Percentiles rank a stretch among this genome's conserved stretches.
phyloP scores from a whole-genome alignment of 371 early-diverging fungal genomes.

The Phascolomyces articulosus region DNA sequence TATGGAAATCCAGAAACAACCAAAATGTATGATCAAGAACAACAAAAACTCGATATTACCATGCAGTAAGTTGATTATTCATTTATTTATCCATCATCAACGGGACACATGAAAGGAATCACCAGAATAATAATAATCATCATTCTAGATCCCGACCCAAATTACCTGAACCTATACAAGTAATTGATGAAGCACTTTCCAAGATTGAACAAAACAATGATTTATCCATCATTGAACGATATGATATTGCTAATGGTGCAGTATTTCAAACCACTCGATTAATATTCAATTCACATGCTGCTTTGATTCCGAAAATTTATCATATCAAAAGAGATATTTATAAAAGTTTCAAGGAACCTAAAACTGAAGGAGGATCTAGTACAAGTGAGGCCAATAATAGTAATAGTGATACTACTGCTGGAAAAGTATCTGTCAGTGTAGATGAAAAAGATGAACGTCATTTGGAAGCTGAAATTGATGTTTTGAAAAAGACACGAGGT shows the following conservation, averaged over 20 bases:
- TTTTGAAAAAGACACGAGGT: conserved; percentile 24
- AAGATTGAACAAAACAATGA: conserved; percentile 7
- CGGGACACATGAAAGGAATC: no score
- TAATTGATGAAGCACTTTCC: conserved; percentile 30
- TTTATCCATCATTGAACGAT: conserved; percentile 31
- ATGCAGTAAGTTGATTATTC: conserved; percentile 32
- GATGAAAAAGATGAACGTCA: conserved; percentile 34
- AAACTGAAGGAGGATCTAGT: background rate
- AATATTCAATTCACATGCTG: conserved; percentile 28
- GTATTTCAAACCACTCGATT: conserved; percentile 41
- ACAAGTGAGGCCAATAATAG: no score
- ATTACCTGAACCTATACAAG: conserved; percentile 27
- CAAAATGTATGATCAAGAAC: conserved; percentile 30
- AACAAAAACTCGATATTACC: conserved; percentile 19
- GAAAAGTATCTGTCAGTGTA: conserved; percentile 11
- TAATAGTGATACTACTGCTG: no score
- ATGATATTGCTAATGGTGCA: conserved; percentile 42
- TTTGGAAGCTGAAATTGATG: conserved; percentile 41
- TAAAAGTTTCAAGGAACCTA: conserved; percentile 9
- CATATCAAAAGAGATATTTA: conserved; percentile 36
- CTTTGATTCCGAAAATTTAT: conserved; percentile 38
- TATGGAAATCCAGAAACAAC: conserved; percentile 44
- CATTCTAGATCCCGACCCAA: conserved; percentile 22
- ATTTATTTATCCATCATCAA: background rate
- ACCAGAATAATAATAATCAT: background rate